phyloP scores from a whole-genome alignment of 371 early-diverging fungal species.

The Rozella allomycis region DNA sequence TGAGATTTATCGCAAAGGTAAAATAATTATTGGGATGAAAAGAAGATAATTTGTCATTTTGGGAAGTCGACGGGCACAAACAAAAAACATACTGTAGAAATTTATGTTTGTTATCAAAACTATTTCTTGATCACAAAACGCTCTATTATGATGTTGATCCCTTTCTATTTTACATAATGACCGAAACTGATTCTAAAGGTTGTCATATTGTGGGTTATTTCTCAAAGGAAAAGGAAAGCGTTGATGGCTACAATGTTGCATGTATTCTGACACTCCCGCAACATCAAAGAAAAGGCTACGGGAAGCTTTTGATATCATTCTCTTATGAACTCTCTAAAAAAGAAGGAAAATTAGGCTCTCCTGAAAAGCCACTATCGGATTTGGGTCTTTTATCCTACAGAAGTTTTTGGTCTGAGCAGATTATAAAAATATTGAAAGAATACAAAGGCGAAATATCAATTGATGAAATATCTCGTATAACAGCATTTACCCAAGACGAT shows the following conservation, averaged over 20 bases:
- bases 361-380: conserved; percentile 43
- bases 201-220: conserved; percentile 96
- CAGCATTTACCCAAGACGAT: conserved; percentile 79
- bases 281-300: conserved; percentile 93
- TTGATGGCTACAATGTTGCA: conserved; percentile 82
- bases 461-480: conserved; percentile 57
- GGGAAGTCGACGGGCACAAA: conserved; percentile 26
- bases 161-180: conserved; percentile 93
- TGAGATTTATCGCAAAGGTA: conserved; percentile 87
- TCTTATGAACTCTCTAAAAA: conserved; percentile 67
- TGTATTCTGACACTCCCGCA: conserved; percentile 94
- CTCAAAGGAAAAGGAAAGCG: conserved; percentile 92
- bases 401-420: conserved; percentile 9
- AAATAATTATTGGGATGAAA: conserved; percentile 31
- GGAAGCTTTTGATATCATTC: conserved; percentile 89
- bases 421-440: conserved; percentile 4
- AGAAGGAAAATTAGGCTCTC: conserved; percentile 68
- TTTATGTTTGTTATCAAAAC: conserved; percentile 86
- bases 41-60: conserved; percentile 10
- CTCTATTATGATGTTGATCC: conserved; percentile 98
- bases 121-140: conserved; percentile 98
- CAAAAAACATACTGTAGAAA: conserved; percentile 78
- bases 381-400: conserved; percentile 19
- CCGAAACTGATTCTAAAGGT: conserved; percentile 47
- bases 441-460: conserved; percentile 19